These are phyloP conservation scores for Fusarium subglutinans DNA, from an alignment of 2,329 filamentous ascomycete species.

Conservation along the genomic window DNA sequence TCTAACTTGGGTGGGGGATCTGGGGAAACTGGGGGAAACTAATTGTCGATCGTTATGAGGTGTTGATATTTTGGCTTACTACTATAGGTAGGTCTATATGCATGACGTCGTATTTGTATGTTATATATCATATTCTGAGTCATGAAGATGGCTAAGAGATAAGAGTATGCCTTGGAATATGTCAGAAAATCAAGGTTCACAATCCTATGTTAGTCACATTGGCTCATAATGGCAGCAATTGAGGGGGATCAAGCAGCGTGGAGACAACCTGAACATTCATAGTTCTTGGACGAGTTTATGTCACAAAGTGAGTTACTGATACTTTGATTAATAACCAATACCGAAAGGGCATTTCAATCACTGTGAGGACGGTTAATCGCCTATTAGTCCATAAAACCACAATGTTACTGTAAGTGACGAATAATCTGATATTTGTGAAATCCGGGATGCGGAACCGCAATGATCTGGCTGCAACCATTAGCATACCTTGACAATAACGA, in stretches of 20 bases:
- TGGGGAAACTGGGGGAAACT: not conserved
- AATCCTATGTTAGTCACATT: not conserved
- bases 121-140: not conserved
- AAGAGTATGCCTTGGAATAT: not conserved
- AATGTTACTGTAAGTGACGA: not conserved
- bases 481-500: no score
- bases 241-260: no score
- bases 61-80: not conserved
- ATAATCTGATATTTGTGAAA: no score
- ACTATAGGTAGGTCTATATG: not conserved
- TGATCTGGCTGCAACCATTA: not conserved
- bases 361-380: no score
- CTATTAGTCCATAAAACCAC: no score
- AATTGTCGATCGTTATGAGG: no score
- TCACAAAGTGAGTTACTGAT: no score
- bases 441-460: not conserved
- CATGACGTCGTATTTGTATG: not conserved
- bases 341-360: accelerated
- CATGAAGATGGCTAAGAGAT: no score
- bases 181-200: not conserved
- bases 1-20: not conserved
- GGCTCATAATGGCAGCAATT: not conserved
- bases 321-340: not conserved
- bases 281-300: accelerated
- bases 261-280: not conserved